Evolutionary conservation across 2,329 filamentous ascomycete species (phyloP).

Genomic region (Penicillium sp.): DNA sequence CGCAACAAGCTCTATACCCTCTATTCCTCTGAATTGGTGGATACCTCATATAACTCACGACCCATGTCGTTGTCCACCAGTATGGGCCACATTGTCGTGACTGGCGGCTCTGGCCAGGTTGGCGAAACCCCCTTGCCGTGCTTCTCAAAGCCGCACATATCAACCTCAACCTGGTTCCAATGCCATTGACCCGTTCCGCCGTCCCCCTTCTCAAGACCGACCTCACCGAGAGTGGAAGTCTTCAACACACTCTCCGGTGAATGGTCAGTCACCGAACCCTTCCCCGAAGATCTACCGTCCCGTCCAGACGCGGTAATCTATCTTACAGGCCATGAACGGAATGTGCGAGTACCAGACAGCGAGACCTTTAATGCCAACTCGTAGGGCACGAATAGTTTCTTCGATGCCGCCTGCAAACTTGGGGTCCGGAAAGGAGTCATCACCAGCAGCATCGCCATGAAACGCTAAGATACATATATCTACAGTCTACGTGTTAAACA

Average conservation of each 20-base stretch:
- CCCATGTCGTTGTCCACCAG: constrained; percentile 22
- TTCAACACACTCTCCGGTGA: constrained; percentile 62
- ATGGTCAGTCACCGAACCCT: constrained; percentile 53
- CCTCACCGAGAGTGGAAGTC: constrained; percentile 58
- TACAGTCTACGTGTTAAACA: constrained; percentile 66
- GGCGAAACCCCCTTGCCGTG: constrained; percentile 58
- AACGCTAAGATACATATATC: constrained; percentile 60
- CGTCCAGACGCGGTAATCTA: constrained; percentile 64
- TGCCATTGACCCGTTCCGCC: constrained; percentile 42
- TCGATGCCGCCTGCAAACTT: constrained; percentile 65
- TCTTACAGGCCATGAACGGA: constrained; percentile 62
- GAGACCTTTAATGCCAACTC: constrained; percentile 63
- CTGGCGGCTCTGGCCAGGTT: constrained; percentile 60
- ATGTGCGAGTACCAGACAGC: constrained; percentile 65
- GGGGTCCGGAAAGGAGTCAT: constrained; percentile 66
- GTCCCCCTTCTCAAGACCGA: constrained; percentile 62
- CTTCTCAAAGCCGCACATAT: constrained; percentile 56
- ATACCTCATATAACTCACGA: neutral
- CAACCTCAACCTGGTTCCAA: constrained; percentile 60
- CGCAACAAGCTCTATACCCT: neutral
- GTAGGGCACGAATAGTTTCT: constrained; percentile 62
- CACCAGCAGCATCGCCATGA: constrained; percentile 60
- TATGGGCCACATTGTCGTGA: constrained; percentile 57
- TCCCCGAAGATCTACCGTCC: constrained; percentile 44
- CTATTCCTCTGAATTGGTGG: neutral